Conservation (phyloP, 1,284 basidiomycete species). For the Fomitiporia mediterranea region DNA sequence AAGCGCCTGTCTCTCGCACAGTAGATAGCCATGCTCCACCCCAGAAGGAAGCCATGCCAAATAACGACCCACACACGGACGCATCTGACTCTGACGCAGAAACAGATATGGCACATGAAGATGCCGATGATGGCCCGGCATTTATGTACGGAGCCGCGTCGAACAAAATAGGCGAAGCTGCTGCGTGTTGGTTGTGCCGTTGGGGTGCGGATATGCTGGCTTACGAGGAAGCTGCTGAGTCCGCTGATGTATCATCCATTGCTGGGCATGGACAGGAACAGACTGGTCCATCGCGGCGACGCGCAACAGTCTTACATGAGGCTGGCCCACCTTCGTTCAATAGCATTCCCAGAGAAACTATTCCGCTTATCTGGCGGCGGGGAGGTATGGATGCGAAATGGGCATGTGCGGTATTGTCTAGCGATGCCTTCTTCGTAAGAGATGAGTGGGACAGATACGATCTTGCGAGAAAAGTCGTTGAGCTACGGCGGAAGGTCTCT, state of each 20-base stretch:
- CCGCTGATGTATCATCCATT: neutral
- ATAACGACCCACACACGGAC: slow-evolving; percentile 34
- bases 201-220: slow-evolving; percentile 81
- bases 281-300: slow-evolving; percentile 18
- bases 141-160: slow-evolving; percentile 80
- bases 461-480: slow-evolving; percentile 71
- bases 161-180: slow-evolving; percentile 88
- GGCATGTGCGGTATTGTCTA: slow-evolving; percentile 70
- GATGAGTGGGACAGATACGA: slow-evolving; percentile 80
- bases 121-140: slow-evolving; percentile 25
- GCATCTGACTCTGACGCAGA: slow-evolving; percentile 28
- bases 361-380: slow-evolving; percentile 59
- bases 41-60: slow-evolving; percentile 23
- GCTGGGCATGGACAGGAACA: slow-evolving; percentile 11
- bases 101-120: slow-evolving; percentile 9
- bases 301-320: slow-evolving; percentile 20
- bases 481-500: slow-evolving; percentile 54
- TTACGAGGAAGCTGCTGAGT: slow-evolving; percentile 49
- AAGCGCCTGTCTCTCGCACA: neutral
- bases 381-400: slow-evolving; percentile 65
- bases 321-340: slow-evolving; percentile 16
- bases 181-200: slow-evolving; percentile 81
- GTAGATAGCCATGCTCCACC: neutral
- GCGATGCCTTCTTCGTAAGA: slow-evolving; percentile 77
- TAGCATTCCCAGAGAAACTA: slow-evolving; percentile 18